Percentiles rank a stretch among this genome's conserved stretches.
Evolutionary conservation across 352 stramenopile species (phyloP).

Genomic region (Phytophthora nicotianae): DNA sequence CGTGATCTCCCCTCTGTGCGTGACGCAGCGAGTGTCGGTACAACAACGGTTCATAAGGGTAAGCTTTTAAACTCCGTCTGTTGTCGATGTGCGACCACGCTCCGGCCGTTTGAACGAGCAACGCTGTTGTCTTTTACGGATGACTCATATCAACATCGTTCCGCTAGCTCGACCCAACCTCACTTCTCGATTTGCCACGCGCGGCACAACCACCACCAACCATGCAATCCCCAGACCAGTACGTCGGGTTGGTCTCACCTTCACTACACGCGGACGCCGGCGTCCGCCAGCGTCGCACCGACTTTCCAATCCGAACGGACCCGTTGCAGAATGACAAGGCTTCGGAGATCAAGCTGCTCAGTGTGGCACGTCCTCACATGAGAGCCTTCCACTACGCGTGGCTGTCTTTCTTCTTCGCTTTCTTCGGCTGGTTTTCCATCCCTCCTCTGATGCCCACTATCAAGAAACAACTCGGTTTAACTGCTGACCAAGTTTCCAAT

Average conservation of each 20-base stretch:
- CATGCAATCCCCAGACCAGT: slow-evolving; percentile 24
- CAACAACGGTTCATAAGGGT: not conserved
- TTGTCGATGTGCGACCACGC: not conserved
- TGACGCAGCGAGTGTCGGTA: slow-evolving; percentile 26
- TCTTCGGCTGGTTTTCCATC: slow-evolving; percentile 96
- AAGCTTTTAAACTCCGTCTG: not conserved
- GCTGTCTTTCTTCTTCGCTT: slow-evolving; percentile 95
- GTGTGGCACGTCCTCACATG: slow-evolving; percentile 84
- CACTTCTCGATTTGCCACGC: slow-evolving; percentile 33
- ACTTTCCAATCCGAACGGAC: slow-evolving; percentile 43
- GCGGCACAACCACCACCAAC: slow-evolving; percentile 1
- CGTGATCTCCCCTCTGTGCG: slow-evolving; percentile 2
- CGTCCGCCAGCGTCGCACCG: slow-evolving; percentile 48
- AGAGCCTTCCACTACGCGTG: slow-evolving; percentile 93
- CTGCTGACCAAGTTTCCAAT: slow-evolving; percentile 86
- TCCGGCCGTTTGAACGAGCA: not conserved
- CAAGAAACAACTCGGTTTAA: slow-evolving; percentile 83
- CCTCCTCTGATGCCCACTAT: slow-evolving; percentile 93
- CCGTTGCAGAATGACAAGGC: slow-evolving; percentile 39
- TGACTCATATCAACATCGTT: slow-evolving; percentile 14
- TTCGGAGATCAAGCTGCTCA: slow-evolving; percentile 42
- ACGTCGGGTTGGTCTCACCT: slow-evolving; percentile 20
- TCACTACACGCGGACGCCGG: slow-evolving; percentile 40
- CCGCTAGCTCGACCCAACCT: not conserved
- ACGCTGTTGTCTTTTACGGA: slow-evolving; percentile 5